These are phyloP conservation scores for Vigna nakashimae DNA, from an alignment of 306 rosid species.

Conservation along the genomic window DNA sequence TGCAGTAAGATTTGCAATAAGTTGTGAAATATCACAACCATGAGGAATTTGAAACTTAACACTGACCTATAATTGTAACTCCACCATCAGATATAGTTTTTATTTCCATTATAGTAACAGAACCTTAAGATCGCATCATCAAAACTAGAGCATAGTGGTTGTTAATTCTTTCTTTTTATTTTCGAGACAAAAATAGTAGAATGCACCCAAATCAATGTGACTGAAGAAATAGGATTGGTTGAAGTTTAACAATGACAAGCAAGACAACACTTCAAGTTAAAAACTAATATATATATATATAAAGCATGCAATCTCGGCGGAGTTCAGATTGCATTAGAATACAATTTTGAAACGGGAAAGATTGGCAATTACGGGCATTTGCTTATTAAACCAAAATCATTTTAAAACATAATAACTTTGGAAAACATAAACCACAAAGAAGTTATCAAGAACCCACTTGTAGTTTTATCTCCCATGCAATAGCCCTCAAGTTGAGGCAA, in stretches of 20 bases:
- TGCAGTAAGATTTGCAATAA: slow-evolving; percentile 74
- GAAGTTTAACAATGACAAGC: slow-evolving; percentile 20
- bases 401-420: slow-evolving; percentile 1
- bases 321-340: neutral
- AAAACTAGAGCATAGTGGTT: slow-evolving; percentile 21
- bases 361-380: neutral
- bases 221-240: neutral
- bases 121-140: neutral
- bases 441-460: neutral
- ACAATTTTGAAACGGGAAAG: slow-evolving; percentile 6
- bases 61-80: slow-evolving; percentile 59
- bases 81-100: slow-evolving; percentile 39
- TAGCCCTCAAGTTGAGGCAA: neutral
- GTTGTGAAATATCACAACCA: slow-evolving; percentile 72
- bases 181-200: neutral
- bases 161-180: neutral
- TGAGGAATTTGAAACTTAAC: slow-evolving; percentile 81
- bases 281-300: neutral
- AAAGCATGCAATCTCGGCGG: neutral
- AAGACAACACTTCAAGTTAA: slow-evolving; percentile 1
- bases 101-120: slow-evolving; percentile 6
- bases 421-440: neutral
- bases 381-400: neutral
- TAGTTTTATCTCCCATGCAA: slow-evolving; percentile 6
- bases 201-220: slow-evolving; percentile 9